A percentile compares a stretch with the other conserved stretches of the same genome.
Evolutionary conservation across 345 rosid genomes (phyloP).

Genomic region (Acer saccharum): DNA sequence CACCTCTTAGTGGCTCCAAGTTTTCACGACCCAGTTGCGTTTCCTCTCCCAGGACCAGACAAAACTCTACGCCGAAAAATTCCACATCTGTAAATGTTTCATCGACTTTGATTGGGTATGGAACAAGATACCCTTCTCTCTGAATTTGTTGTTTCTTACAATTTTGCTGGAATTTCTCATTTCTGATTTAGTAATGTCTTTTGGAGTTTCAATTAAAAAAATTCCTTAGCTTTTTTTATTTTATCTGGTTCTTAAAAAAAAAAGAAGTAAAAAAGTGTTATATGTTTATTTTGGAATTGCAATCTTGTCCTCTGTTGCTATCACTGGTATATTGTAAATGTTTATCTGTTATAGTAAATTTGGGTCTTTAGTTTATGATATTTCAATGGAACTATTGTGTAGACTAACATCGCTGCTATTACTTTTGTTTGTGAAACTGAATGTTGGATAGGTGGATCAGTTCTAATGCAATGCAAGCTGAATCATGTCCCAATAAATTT

Average conservation of each 20-base stretch:
- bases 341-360: background rate
- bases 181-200: background rate
- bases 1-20: conserved; percentile 25
- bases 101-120: conserved; percentile 50
- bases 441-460: background rate
- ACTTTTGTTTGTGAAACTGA: background rate
- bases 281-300: background rate
- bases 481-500: background rate
- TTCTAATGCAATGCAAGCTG: background rate
- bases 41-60: conserved; percentile 22
- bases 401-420: background rate
- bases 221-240: too few species aligned
- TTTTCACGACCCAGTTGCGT: conserved; percentile 21
- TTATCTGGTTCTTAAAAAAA: background rate
- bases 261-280: too few species aligned
- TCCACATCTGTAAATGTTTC: conserved; percentile 43
- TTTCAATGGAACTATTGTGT: conserved; percentile 3
- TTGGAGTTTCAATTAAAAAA: conserved; percentile 4
- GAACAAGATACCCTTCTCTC: conserved; percentile 16
- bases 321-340: background rate
- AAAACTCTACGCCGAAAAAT: conserved; percentile 2
- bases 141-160: conserved; percentile 2
- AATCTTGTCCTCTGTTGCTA: background rate
- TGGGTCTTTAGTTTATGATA: background rate
- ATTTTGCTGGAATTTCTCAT: conserved; percentile 10